Conservation (phyloP, 495 filamentous ascomycete genomes). For the Pyronema domesticum region DNA sequence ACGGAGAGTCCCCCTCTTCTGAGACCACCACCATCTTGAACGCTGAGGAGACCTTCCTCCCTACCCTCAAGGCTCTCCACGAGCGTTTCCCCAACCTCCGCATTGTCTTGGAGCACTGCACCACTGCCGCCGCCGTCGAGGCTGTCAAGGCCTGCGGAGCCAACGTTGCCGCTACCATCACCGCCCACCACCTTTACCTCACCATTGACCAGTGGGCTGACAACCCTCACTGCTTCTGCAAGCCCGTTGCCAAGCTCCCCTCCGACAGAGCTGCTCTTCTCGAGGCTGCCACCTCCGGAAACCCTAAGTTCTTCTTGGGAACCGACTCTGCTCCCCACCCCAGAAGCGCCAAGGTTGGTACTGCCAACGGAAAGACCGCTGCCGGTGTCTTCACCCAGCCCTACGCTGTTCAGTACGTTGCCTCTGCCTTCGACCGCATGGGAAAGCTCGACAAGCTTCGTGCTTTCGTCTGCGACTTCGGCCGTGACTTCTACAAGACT, state of each 20-base stretch:
- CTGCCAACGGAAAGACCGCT: conserved; percentile 42
- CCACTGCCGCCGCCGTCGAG: conserved; percentile 62
- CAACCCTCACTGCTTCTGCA: conserved; percentile 73
- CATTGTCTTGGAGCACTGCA: conserved; percentile 71
- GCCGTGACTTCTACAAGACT: conserved; percentile 53
- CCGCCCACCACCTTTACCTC: conserved; percentile 65
- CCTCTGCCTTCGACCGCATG: conserved; percentile 20
- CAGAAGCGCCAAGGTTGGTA: conserved; percentile 48
- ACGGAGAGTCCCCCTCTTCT: conserved; percentile 36
- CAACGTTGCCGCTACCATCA: conserved; percentile 55
- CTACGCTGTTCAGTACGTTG: conserved; percentile 44
- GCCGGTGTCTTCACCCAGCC: conserved; percentile 85
- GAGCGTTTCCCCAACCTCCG: conserved; percentile 57
- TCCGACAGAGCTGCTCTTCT: conserved; percentile 60
- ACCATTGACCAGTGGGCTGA: conserved; percentile 58
- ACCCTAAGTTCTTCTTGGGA: conserved; percentile 68
- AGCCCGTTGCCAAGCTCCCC: conserved; percentile 59
- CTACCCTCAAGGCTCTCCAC: conserved; percentile 53
- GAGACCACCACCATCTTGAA: conserved; percentile 45
- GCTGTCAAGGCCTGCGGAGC: conserved; percentile 58
- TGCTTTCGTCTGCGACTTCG: conserved; percentile 59
- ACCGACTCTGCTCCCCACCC: conserved; percentile 65
- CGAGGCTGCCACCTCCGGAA: conserved; percentile 44
- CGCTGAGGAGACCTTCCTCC: conserved; percentile 67
- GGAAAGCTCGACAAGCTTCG: conserved; percentile 46